Conservation (phyloP, 2,329 filamentous ascomycete genomes). For the Plenodomus lindquistii region DNA sequence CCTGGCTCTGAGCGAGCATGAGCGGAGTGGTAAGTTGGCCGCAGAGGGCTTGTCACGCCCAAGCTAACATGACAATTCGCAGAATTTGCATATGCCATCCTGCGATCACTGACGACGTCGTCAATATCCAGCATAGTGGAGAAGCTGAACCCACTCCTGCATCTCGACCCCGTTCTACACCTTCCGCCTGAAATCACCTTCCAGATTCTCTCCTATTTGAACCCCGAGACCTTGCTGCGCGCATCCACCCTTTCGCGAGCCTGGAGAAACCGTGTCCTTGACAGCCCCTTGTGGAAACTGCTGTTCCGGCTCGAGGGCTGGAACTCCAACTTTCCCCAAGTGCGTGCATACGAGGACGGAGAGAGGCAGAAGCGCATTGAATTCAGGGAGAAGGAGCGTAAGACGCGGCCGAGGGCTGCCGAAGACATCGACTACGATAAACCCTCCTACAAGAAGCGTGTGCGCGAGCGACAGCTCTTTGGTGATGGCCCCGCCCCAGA, state of each 20-base stretch:
- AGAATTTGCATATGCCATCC: conserved; percentile 81
- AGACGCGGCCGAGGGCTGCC: conserved; percentile 50
- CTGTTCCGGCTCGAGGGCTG: conserved; percentile 87
- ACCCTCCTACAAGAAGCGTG: conserved; percentile 58
- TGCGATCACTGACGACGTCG: conserved; percentile 78
- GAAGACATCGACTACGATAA: conserved; percentile 55
- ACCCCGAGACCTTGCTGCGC: conserved; percentile 76
- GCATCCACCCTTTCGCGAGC: conserved; percentile 77
- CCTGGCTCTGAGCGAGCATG: conserved; percentile 56
- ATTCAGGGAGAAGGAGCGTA: conserved; percentile 47
- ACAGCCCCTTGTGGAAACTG: conserved; percentile 83
- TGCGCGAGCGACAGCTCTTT: conserved; percentile 50
- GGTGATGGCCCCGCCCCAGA: conserved; percentile 37
- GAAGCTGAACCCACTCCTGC: conserved; percentile 77
- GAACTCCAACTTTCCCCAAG: conserved; percentile 68
- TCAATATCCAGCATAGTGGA: conserved; percentile 80
- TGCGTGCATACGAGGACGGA: conserved; percentile 67
- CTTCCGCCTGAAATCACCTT: conserved; percentile 90
- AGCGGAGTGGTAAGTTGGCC: conserved; percentile 56
- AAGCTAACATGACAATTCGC: background rate
- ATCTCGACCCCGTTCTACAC: conserved; percentile 87
- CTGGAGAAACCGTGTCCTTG: conserved; percentile 81
- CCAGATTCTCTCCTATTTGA: conserved; percentile 84
- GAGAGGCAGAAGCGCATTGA: conserved; percentile 46
- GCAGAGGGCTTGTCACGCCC: background rate